A percentile compares a stretch with the other conserved stretches of the same genome.
These are phyloP conservation scores for Iris macrosiphon DNA, from an alignment of 106 monocot species.

Conservation along the genomic window DNA sequence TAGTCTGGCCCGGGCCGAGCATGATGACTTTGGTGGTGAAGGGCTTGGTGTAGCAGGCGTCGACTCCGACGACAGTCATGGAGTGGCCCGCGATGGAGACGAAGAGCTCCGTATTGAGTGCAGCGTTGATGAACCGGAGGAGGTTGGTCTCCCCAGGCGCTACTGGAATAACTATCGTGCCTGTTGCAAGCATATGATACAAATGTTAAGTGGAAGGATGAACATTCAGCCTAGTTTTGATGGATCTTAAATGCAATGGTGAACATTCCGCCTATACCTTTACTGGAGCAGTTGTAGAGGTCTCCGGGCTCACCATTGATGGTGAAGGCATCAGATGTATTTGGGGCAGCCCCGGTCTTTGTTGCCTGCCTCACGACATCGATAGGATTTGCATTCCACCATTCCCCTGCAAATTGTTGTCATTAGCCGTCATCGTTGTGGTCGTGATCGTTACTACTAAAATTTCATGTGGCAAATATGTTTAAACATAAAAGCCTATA, in stretches of 20 bases:
- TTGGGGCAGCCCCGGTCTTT: constrained; percentile 7
- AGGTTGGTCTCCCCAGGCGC: constrained; percentile 29
- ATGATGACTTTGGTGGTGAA: constrained; percentile 36
- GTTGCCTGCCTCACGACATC: constrained; percentile 1
- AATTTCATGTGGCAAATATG: too few species aligned
- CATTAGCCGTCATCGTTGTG: background rate
- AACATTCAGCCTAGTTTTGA: too few species aligned
- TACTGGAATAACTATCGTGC: constrained; percentile 35
- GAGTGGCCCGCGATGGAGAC: constrained; percentile 42
- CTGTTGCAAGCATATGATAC: constrained; percentile 5
- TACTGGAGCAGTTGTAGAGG: constrained; percentile 11
- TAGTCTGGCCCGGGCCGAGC: constrained; percentile 66
- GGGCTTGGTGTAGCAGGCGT: constrained; percentile 51
- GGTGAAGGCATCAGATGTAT: constrained; percentile 11
- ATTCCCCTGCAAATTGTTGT: constrained; percentile 9
- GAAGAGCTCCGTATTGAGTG: constrained; percentile 47
- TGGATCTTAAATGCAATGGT: too few species aligned
- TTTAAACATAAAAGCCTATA: too few species aligned
- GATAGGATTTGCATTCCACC: constrained; percentile 9
- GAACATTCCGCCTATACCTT: too few species aligned
- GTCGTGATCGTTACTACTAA: background rate
- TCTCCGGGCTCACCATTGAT: constrained; percentile 18
- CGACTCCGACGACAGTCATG: constrained; percentile 56
- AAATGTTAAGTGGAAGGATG: too few species aligned
- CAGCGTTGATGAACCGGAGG: constrained; percentile 58